Base-by-base conservation (phyloP, 768 basidiomycete species). In the Naganishia friedmannii region DNA sequence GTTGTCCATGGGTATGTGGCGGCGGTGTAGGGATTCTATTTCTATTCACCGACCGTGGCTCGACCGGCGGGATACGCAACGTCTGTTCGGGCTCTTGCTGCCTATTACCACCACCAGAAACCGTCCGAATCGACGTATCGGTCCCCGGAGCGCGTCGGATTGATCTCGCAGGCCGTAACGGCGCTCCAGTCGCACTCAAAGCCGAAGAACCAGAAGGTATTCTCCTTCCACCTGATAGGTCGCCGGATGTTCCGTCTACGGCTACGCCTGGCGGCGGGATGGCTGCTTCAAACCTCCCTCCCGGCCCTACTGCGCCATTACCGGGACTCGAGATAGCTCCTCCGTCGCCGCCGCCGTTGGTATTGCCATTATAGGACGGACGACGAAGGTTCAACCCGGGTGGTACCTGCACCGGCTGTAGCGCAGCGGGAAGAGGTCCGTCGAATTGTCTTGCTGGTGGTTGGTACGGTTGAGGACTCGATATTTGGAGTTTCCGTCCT, bases 321-420 rank as follows among this genome's bases (percentile, higher is more conserved):
- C 15, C 17, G 7, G 45, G 45, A 21, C 15, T 17, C 72, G 69
- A 28, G 58, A 73, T 21, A 37, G n/a, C n/a, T n/a, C n/a, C n/a
- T n/a, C n/a, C 34, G 75, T 72, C 15, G 73, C 74, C 5, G 74
- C 66, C 15, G 75, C 53, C 42, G 74, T 74, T 31, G 71, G 74
- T 17, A 75, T 31, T 45, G 12, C 34, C n/a, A 32, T 42, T 39
- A 17, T 10, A 57, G 4, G 66, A 37, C 37, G 57, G 34, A 19
- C 67, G 32, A 17, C 45, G 57, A 32, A 42, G 53, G 21, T 37
- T 42, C 32, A 46, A 10, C 10, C 54, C 60, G 7, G 23, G 31
- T 7, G 32, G 70, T 23, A 56, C 70, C 39, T 67, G 57, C 21
- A 55, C 42, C 12, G 45, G 65, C 39, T 54, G 42, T 21, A 65